Percentiles rank a stretch among this genome's conserved stretches.
Evolutionary conservation across 2,329 filamentous ascomycete species (phyloP).

Genomic region (Talaromyces sp.): DNA sequence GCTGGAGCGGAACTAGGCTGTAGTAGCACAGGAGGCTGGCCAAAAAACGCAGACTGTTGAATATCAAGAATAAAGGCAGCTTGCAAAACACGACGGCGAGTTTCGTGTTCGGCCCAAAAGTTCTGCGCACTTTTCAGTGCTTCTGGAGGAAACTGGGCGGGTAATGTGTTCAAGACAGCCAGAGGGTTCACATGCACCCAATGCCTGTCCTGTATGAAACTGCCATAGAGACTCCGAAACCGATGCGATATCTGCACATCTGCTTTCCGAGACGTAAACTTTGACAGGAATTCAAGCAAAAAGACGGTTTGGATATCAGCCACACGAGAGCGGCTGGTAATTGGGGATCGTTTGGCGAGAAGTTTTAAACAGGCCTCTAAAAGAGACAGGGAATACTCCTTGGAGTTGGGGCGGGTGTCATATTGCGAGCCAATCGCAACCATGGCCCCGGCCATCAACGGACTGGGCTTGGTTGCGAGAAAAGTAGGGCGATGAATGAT

Average conservation of each 20-base stretch:
- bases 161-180: constrained; percentile 24
- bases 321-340: constrained; percentile 29
- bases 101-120: constrained; percentile 33
- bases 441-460: constrained; percentile 29
- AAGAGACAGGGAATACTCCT: constrained; percentile 28
- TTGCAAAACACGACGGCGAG: constrained; percentile 29
- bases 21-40: constrained; percentile 25
- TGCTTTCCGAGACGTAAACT: constrained; percentile 27
- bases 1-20: constrained; percentile 15
- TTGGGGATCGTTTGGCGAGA: constrained; percentile 24
- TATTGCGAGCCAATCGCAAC: constrained; percentile 33
- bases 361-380: constrained; percentile 30
- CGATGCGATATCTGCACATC: constrained; percentile 29
- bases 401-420: constrained; percentile 28
- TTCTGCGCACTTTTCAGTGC: constrained; percentile 25
- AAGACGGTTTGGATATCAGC: constrained; percentile 33
- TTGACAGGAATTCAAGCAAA: constrained; percentile 29
- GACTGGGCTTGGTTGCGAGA: constrained; percentile 26
- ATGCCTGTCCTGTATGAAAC: constrained; percentile 25
- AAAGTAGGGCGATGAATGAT: constrained; percentile 31
- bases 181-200: constrained; percentile 25
- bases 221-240: constrained; percentile 30
- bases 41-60: constrained; percentile 28
- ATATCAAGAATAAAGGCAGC: constrained; percentile 30
- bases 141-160: constrained; percentile 16